Base-by-base conservation (phyloP, 179 eudicot genomes). In the Amaranthus tricolor region DNA sequence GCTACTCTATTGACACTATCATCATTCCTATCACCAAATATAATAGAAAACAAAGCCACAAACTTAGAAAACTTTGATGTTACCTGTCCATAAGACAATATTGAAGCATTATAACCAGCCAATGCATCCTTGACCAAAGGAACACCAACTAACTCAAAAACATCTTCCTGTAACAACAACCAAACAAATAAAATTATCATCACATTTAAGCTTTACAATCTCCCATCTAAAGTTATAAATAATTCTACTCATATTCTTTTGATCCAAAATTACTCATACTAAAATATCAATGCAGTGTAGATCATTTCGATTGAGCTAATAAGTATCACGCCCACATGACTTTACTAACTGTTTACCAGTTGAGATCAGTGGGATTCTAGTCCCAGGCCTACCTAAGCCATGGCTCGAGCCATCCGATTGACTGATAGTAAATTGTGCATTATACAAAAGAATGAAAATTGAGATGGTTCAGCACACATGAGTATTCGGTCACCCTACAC, bases 61-160 rank as follows among this genome's bases (percentile, higher is more conserved):
- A 43, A 50, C 50, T 53, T 6, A 11, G 15, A 4, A n/a, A 14
- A 45, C 31, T 9, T 19, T 52, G 9, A 12, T 44, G 45, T 40
- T 84, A 96, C 98, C 98, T 96, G 96, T 72, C 99, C 98, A 83
- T 96, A 93, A 69, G 96, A 89, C 84, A 96, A 84, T 45, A 96
- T 66, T 51, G 98, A 89, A 79, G 98, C 79, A 82, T 96, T 96
- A 79, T 91, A 96, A 51, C 99, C 99, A 6, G 92, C 88, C 76
- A 96, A 84, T 73, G 98, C 94, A 83, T 91, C 87, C 75, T 86
- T 96, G 62, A 96, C 98, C 74, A 91, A 70, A 71, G 98, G 94
- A 20, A 80, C 89, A 51, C 99, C 99, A 69, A 93, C 90, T 65
- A 80, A 77, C 66, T 85, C 82, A 73, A 93, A 96, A 10, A 90